A percentile compares a stretch with the other conserved stretches of the same genome.
These are phyloP conservation scores for Stachybotrys echinatus DNA, from an alignment of 2,329 filamentous ascomycete species.

Conservation along the genomic window DNA sequence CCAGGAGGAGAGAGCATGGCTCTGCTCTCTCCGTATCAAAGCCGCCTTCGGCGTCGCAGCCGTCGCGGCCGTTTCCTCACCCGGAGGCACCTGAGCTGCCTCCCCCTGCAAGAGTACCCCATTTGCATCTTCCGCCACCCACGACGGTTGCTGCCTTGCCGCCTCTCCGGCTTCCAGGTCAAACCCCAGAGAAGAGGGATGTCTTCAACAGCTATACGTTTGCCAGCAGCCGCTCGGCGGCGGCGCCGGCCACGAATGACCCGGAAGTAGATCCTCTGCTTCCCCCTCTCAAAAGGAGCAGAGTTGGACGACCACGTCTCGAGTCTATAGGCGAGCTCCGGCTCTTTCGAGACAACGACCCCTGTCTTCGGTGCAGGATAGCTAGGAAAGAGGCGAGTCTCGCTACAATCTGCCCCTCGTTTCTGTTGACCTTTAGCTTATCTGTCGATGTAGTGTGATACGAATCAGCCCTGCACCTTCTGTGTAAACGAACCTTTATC, in stretches of 20 bases:
- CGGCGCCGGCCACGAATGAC: slow-evolving; percentile 35
- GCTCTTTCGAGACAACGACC: slow-evolving; percentile 39
- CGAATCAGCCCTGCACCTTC: slow-evolving; percentile 40
- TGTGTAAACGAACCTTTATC: slow-evolving; percentile 34
- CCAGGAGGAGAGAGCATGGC: slow-evolving; percentile 31
- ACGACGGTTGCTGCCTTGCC: slow-evolving; percentile 5
- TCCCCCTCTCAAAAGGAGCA: slow-evolving; percentile 49
- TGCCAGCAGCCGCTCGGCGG: slow-evolving; percentile 28
- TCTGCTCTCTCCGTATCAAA: not conserved
- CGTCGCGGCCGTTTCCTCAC: slow-evolving; percentile 1
- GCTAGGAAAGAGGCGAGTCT: slow-evolving; percentile 38
- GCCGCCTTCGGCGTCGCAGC: not conserved
- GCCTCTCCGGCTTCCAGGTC: slow-evolving; percentile 7
- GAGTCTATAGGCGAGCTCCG: slow-evolving; percentile 53
- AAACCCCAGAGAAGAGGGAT: slow-evolving; percentile 6
- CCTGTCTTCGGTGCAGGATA: slow-evolving; percentile 47
- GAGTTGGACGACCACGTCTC: slow-evolving; percentile 46
- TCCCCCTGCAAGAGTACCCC: not conserved
- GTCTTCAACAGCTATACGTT: slow-evolving; percentile 26
- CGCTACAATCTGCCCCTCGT: not conserved
- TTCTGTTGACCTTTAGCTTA: slow-evolving; percentile 9
- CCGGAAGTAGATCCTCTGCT: slow-evolving; percentile 46
- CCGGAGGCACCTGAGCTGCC: slow-evolving; percentile 1
- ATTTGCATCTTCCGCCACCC: not conserved
- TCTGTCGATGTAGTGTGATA: slow-evolving; percentile 40